Conservation (phyloP, 2,329 filamentous ascomycete species). For the Camillea tinctor region DNA sequence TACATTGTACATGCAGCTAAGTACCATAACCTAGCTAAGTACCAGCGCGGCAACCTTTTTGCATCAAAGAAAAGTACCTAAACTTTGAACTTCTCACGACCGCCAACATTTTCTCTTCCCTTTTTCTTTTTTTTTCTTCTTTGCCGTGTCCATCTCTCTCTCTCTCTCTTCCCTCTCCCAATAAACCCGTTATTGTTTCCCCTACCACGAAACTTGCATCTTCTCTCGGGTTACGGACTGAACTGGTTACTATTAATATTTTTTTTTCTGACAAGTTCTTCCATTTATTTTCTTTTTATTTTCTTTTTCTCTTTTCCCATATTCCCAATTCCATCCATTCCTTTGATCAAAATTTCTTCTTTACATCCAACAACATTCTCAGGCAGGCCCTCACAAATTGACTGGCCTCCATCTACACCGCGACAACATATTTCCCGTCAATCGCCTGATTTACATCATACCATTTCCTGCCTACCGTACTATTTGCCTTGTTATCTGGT, state of each 20-base stretch:
- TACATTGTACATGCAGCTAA: too few relatives aligned
- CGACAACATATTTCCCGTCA: neutral
- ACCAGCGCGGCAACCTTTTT: conserved; percentile 3
- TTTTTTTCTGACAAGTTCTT: neutral
- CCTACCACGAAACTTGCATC: too few relatives aligned
- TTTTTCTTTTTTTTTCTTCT: conserved; percentile 3
- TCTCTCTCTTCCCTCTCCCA: too few relatives aligned
- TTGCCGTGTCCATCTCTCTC: too few relatives aligned
- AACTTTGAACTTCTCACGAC: conserved; percentile 4
- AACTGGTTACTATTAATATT: too few relatives aligned
- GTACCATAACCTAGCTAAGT: too few relatives aligned
- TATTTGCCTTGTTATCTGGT: neutral
- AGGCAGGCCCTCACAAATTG: conserved; percentile 6
- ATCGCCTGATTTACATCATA: conserved; percentile 3
- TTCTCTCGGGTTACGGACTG: too few relatives aligned
- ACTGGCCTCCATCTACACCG: neutral
- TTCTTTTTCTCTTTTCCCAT: conserved; percentile 3
- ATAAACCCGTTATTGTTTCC: too few relatives aligned
- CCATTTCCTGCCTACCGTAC: neutral
- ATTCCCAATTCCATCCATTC: conserved; percentile 9
- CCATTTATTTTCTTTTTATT: too few relatives aligned
- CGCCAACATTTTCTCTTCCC: neutral
- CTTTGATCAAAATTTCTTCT: conserved; percentile 8
- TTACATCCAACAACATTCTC: neutral
- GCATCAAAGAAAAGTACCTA: conserved; percentile 10